A percentile compares a stretch with the other conserved stretches of the same genome.
Conservation (phyloP, 2,329 filamentous ascomycete genomes). For the Plenodomus lindquistii region DNA sequence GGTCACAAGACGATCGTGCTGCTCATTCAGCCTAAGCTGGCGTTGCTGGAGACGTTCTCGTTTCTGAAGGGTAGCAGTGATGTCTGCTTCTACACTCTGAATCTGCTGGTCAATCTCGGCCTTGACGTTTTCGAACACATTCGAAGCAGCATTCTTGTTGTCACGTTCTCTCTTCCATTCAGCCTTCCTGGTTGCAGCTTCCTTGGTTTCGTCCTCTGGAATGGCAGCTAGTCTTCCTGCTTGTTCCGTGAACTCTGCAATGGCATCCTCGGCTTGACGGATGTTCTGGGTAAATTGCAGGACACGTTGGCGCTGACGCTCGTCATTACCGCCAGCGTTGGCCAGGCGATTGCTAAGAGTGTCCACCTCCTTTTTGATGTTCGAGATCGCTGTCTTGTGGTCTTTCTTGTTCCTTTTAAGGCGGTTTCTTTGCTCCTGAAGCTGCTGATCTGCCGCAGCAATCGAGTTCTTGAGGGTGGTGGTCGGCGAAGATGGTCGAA, state of each 20-base stretch:
- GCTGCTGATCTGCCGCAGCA: constrained; percentile 69
- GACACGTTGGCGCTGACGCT: constrained; percentile 74
- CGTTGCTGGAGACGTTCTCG: constrained; percentile 73
- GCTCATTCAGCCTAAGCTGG: constrained; percentile 72
- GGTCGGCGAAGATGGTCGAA: constrained; percentile 74
- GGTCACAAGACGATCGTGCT: constrained; percentile 70
- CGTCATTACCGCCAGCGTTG: constrained; percentile 71
- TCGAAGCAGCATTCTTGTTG: constrained; percentile 54
- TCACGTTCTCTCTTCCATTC: constrained; percentile 60
- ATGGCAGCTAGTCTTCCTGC: constrained; percentile 68
- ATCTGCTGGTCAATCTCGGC: constrained; percentile 65
- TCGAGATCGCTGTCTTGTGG: constrained; percentile 69
- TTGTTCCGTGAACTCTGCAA: constrained; percentile 59
- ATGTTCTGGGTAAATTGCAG: constrained; percentile 76
- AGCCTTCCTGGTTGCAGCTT: constrained; percentile 62
- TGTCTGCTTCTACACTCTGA: constrained; percentile 66
- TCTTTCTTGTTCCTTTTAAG: constrained; percentile 75
- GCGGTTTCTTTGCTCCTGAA: constrained; percentile 69
- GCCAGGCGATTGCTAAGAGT: constrained; percentile 67
- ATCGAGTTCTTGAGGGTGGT: constrained; percentile 79
- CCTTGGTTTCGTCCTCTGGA: constrained; percentile 63
- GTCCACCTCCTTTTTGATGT: constrained; percentile 74
- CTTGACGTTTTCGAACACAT: constrained; percentile 66
- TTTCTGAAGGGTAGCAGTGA: constrained; percentile 66
- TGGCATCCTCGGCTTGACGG: constrained; percentile 68